Percentiles rank a stretch among this genome's conserved stretches.
These are phyloP conservation scores for Akanthomyces muscarius DNA, from an alignment of 2,329 filamentous ascomycete species.

Conservation along the genomic window DNA sequence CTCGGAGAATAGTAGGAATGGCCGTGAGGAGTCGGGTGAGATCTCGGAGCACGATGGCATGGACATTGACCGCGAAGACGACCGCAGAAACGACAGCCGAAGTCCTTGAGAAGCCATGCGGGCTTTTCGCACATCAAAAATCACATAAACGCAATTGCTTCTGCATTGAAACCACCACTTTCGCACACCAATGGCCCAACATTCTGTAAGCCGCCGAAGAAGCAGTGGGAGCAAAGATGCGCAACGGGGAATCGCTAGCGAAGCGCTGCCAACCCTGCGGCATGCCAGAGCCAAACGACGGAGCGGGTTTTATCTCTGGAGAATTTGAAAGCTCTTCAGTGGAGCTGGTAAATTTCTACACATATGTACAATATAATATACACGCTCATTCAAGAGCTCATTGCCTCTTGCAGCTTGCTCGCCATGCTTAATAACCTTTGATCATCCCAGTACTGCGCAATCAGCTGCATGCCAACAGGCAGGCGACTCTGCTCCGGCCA, in stretches of 20 bases:
- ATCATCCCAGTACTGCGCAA: slow-evolving; percentile 81
- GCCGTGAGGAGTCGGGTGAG: slow-evolving; percentile 39
- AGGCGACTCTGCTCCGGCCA: slow-evolving; percentile 30
- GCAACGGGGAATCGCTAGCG: not conserved
- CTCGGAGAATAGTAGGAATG: slow-evolving; percentile 23
- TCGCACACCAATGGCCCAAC: not conserved
- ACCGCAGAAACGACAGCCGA: slow-evolving; percentile 23
- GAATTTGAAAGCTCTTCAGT: not conserved
- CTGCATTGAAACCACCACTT: too few relatives aligned
- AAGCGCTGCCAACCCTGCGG: not conserved
- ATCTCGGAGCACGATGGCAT: slow-evolving; percentile 33
- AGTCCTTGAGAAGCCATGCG: slow-evolving; percentile 12
- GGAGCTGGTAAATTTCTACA: not conserved
- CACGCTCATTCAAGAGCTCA: slow-evolving; percentile 20
- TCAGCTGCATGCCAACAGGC: slow-evolving; percentile 63
- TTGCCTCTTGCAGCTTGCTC: slow-evolving; percentile 36
- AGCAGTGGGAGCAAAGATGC: not conserved
- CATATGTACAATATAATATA: slow-evolving; percentile 16
- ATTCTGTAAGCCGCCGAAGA: not conserved
- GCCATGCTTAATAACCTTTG: slow-evolving; percentile 57
- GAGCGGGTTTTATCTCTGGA: not conserved
- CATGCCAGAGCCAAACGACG: not conserved
- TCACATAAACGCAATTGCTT: not conserved
- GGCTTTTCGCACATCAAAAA: not conserved
- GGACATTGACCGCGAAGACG: slow-evolving; percentile 36